Base-by-base conservation (phyloP, 2,329 filamentous ascomycete genomes). In the Trichophyton rubrum region DNA sequence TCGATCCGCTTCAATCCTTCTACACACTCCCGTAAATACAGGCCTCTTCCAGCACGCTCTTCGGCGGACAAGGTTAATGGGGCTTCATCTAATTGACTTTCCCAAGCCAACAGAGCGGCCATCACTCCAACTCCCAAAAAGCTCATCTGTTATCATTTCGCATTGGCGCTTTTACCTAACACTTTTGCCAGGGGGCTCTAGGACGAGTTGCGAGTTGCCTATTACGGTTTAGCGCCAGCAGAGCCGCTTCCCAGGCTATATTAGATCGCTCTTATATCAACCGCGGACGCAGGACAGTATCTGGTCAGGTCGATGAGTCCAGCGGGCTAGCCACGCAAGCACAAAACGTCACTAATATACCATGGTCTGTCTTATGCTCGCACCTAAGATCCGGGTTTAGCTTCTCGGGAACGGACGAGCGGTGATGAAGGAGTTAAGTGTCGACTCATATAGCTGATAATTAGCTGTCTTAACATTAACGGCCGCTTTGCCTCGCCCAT, bases 191-290 rank as follows among this genome's bases (percentile, higher is more conserved):
- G 51, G 51, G 51, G 27, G 27, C 27, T 30, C 6, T 1, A 7
- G 27, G 27, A 30, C 51, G 15, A 55, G 7, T 55, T 17, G 27
- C 13, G 51, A 55, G 51, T 55, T 55, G 51, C 51, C 51, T 30
- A 11, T 30, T 55, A 55, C 13, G 51, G 51, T 20, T 35, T 55
- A 55, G 51, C 51, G 51, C 51, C 51, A 33, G 51, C 51, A 55
- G 51, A 55, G 51, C 51, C 51, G 51, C 51, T 55, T 55, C 51
- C 51, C 27, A 35, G 51, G 51, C 27, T 55, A 55, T 55, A 55
- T 35, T 6, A 6, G 33, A 35, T 15, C 8, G 30, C 4, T 24
- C 17, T 55, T 55, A 38, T 55, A 55, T 51, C 45, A 51, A 51
- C 45, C 20, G 24, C 22, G 24, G 22, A n/a, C 22, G 22, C 43